Evolutionary conservation across 2,329 filamentous ascomycete genomes (phyloP).

Genomic region (Neonectria neomacrospora): DNA sequence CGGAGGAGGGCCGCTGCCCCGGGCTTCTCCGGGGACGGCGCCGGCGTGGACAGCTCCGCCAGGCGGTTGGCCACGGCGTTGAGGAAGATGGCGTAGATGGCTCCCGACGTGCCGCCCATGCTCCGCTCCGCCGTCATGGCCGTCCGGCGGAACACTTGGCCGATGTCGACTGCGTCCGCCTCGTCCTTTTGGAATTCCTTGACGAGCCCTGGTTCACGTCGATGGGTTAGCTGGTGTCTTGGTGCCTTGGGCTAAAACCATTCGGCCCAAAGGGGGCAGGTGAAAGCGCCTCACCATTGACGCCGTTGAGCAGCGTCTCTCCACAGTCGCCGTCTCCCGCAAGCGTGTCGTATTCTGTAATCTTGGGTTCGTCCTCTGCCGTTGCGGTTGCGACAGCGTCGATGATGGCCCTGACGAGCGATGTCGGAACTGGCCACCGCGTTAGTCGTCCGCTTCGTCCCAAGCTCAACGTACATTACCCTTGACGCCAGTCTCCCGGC

Average conservation of each 20-base stretch:
- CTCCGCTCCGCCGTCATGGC: constrained; percentile 60
- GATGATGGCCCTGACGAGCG: constrained; percentile 34
- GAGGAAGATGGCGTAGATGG: constrained; percentile 80
- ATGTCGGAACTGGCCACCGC: constrained; percentile 29
- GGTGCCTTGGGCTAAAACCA: no score
- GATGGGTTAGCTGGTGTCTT: constrained; percentile 7
- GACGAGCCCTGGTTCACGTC: constrained; percentile 29
- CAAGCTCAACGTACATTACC: constrained; percentile 13
- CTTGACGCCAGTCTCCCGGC: constrained; percentile 34
- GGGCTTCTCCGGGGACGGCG: background rate
- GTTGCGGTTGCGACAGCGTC: constrained; percentile 34
- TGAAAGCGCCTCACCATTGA: constrained; percentile 28
- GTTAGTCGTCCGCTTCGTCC: no score
- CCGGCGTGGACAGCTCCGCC: constrained; percentile 4
- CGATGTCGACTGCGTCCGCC: constrained; percentile 33
- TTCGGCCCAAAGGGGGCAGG: background rate
- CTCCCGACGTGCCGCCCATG: constrained; percentile 83
- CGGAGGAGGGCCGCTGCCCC: constrained; percentile 24
- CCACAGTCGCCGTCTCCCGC: constrained; percentile 51
- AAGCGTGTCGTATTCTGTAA: constrained; percentile 47
- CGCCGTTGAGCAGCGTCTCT: constrained; percentile 45
- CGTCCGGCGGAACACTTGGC: constrained; percentile 37
- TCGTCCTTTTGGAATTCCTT: constrained; percentile 38
- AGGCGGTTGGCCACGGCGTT: constrained; percentile 69
- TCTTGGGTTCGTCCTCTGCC: constrained; percentile 54